Evolutionary conservation across 345 rosid genomes (phyloP), one percentile per base, ranked within the genome.

Genomic region (Eucalyptus pauciflora): DNA sequence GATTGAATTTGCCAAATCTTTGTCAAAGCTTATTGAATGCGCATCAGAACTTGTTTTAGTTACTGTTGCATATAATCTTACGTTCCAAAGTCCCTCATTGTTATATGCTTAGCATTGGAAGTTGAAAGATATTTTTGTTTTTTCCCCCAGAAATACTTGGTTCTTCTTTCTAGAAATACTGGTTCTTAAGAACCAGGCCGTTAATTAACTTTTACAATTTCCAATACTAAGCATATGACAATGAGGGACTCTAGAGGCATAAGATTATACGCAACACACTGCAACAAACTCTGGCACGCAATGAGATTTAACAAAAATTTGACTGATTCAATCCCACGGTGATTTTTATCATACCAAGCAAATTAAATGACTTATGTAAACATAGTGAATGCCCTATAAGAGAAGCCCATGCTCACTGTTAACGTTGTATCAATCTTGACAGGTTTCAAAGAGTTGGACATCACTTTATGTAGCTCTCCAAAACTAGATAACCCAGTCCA

Each of bases 401-500:
- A 86, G 54, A 64, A 45, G 37, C 22, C 46, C 60, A 54, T 54
- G 60, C 60, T 54, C 86, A 45, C 49, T 89, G 87, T 89, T 87
- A 90, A 96, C 99, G 97, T 96, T 88, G 96, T 93, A 89, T 94
- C 94, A 86, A 97, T 94, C 80, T 93, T 91, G 83, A 91, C 89
- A 87, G 96, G 94, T 90, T 91, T 93, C 60, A 54, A 54, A 54
- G 25, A 22, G 91, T 56, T 90, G 31, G 79, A 91, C 79, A 92
- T 89, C 46, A 90, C 92, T 56, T 90, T 91, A 48, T 92, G 91
- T 54, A 94, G 90, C 86, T 92, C 94, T 91, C 50, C 88, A 92
- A 97, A 97, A 89, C 99, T 96, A 80, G 92, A 92, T 27, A 92
- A 87, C 98, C 97, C 76, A 97, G 88, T 89, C 99, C 99, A 89